A percentile compares a stretch with the other conserved stretches of the same genome.
phyloP scores from a whole-genome alignment of 1,284 basidiomycete species.

The Coniophora puteana region DNA sequence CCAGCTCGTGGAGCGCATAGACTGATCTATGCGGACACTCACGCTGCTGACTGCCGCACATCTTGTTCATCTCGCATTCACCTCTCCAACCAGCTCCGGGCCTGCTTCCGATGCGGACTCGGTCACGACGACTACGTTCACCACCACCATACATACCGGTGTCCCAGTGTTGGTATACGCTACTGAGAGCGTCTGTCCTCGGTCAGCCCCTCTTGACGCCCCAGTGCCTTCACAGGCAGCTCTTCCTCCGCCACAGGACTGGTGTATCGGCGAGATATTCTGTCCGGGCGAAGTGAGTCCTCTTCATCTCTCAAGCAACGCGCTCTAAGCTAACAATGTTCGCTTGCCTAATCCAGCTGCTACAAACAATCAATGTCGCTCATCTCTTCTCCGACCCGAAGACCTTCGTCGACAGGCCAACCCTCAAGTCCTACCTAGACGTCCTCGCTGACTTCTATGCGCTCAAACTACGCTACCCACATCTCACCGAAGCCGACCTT shows the following conservation, averaged over 20 bases:
- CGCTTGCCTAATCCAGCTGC: conserved; percentile 43
- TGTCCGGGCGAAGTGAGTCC: conserved; percentile 71
- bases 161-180: no score
- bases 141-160: no score
- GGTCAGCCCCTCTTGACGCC: conserved; percentile 46
- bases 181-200: no score
- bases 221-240: conserved; percentile 65
- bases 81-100: no score
- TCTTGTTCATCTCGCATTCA: no score
- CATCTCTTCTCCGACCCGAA: conserved; percentile 79
- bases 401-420: conserved; percentile 91
- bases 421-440: conserved; percentile 55
- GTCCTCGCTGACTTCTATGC: conserved; percentile 71
- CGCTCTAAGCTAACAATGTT: conserved; percentile 3
- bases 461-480: conserved; percentile 38
- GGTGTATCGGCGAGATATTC: conserved; percentile 81
- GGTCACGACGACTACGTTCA: no score
- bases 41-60: no score
- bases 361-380: conserved; percentile 85
- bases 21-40: no score
- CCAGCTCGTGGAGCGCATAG: no score
- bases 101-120: no score
- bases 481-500: conserved; percentile 54
- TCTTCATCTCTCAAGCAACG: no score
- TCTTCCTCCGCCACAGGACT: conserved; percentile 69